phyloP scores from a whole-genome alignment of 208 protist genomes.

The Trypanosoma brucei region DNA sequence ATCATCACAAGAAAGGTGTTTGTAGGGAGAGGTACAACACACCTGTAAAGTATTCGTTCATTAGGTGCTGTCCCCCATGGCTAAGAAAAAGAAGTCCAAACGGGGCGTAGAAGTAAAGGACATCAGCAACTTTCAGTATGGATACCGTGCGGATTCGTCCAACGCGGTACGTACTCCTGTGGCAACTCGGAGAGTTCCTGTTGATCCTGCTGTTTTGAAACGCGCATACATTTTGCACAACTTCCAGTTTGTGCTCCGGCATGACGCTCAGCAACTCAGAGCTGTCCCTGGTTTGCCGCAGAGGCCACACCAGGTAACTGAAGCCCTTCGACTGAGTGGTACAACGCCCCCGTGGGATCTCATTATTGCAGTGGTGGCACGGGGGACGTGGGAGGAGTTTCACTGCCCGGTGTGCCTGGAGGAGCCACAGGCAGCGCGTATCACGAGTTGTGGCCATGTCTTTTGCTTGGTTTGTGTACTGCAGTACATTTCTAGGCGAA shows the following conservation, averaged over 20 bases:
- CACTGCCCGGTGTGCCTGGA: constrained; percentile 85
- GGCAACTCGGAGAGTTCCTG: neutral
- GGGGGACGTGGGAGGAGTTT: constrained; percentile 61
- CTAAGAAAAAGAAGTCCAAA: constrained; percentile 16
- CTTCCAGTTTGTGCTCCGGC: constrained; percentile 83
- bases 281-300: constrained; percentile 33
- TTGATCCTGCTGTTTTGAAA: constrained; percentile 46
- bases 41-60: neutral
- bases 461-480: constrained; percentile 80
- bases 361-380: constrained; percentile 79
- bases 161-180: constrained; percentile 7
- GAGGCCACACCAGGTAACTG: constrained; percentile 48
- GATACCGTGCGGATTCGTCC: constrained; percentile 1
- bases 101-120: constrained; percentile 22
- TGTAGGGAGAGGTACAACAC: no score
- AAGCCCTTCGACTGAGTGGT: constrained; percentile 54
- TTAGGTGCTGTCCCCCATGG: constrained; percentile 1
- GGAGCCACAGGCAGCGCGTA: constrained; percentile 53
- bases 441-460: constrained; percentile 84
- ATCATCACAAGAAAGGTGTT: neutral
- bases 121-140: constrained; percentile 25
- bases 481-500: constrained; percentile 53
- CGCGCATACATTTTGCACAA: constrained; percentile 85
- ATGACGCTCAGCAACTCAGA: constrained; percentile 43
- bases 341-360: constrained; percentile 65